Percentiles rank a stretch among this genome's conserved stretches.
These are phyloP conservation scores for Cyclotella kingstonii DNA, from an alignment of 108 stramenopile genomes.

Conservation along the genomic window DNA sequence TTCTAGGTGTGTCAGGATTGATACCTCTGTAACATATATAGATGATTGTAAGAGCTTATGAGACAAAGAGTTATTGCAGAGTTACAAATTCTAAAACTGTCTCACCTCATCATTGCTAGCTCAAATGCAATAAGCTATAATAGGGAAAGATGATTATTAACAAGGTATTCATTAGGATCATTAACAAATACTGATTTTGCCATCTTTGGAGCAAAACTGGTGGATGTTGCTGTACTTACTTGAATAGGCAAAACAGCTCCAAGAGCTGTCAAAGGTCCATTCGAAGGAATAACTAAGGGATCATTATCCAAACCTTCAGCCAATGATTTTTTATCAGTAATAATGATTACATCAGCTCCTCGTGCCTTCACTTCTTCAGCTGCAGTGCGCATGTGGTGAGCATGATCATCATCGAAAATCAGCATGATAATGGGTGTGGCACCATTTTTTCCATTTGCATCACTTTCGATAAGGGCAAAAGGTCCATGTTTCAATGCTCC, in stretches of 20 bases:
- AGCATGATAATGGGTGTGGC: constrained; percentile 99
- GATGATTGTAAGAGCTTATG: neutral
- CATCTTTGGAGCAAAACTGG: too few relatives aligned
- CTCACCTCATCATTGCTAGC: constrained; percentile 89
- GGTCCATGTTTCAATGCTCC: constrained; percentile 99
- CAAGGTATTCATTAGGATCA: too few relatives aligned
- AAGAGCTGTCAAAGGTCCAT: constrained; percentile 95
- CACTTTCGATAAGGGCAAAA: constrained; percentile 92
- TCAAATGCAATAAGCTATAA: constrained; percentile 91
- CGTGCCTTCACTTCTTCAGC: constrained; percentile 96
- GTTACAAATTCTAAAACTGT: neutral
- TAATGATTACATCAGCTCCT: constrained; percentile 91
- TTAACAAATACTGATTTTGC: too few relatives aligned
- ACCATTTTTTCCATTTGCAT: constrained; percentile 88
- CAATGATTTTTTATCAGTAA: constrained; percentile 74
- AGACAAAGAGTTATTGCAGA: neutral
- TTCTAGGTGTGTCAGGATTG: constrained; percentile 97
- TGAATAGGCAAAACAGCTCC: constrained; percentile 94
- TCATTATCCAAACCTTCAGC: constrained; percentile 84
- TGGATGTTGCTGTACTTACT: too few relatives aligned
- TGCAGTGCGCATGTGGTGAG: constrained; percentile 92
- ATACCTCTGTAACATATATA: constrained; percentile 60
- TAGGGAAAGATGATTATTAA: too few relatives aligned
- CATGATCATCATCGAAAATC: constrained; percentile 97
- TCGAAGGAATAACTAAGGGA: constrained; percentile 94